These are phyloP conservation scores for Pseudocercospora eumusae DNA, from an alignment of 2,329 filamentous ascomycete genomes.

Conservation along the genomic window DNA sequence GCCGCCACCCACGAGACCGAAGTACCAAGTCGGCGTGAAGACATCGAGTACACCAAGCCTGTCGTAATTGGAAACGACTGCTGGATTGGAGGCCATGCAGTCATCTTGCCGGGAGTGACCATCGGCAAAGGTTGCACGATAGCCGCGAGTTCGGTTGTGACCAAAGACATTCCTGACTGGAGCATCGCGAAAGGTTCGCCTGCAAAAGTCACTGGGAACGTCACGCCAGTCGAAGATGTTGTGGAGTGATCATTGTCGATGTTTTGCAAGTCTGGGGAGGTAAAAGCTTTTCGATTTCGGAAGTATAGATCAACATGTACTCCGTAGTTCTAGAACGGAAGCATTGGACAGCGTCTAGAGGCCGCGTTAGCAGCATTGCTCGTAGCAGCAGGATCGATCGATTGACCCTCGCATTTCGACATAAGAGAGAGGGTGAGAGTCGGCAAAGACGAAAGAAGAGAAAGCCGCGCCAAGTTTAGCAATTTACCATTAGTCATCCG, in stretches of 20 bases:
- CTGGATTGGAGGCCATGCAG: constrained; percentile 29
- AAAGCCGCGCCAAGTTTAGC: too few species aligned
- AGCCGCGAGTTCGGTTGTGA: constrained; percentile 29
- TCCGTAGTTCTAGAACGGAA: too few species aligned
- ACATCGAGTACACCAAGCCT: constrained; percentile 53
- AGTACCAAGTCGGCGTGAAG: constrained; percentile 50
- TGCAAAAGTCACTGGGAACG: background rate
- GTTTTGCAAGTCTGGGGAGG: too few species aligned
- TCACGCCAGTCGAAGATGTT: constrained; percentile 1
- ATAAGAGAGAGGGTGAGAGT: too few species aligned
- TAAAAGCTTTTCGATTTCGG: too few species aligned
- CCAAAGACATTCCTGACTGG: constrained; percentile 27
- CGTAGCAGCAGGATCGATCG: too few species aligned
- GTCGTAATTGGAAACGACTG: constrained; percentile 48
- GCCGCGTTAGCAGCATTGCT: too few species aligned
- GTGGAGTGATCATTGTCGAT: background rate
- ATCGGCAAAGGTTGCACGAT: constrained; percentile 32
- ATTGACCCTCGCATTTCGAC: too few species aligned
- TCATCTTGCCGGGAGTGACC: constrained; percentile 32
- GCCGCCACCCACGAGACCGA: constrained; percentile 56
- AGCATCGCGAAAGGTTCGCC: constrained; percentile 29
- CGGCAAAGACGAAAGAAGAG: too few species aligned
- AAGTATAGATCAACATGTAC: too few species aligned
- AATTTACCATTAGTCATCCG: too few species aligned
- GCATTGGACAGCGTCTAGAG: too few species aligned